These are phyloP conservation scores for Eragrostis nindensis DNA, from an alignment of 176 grass and related monocot genomes.

Conservation along the genomic window DNA sequence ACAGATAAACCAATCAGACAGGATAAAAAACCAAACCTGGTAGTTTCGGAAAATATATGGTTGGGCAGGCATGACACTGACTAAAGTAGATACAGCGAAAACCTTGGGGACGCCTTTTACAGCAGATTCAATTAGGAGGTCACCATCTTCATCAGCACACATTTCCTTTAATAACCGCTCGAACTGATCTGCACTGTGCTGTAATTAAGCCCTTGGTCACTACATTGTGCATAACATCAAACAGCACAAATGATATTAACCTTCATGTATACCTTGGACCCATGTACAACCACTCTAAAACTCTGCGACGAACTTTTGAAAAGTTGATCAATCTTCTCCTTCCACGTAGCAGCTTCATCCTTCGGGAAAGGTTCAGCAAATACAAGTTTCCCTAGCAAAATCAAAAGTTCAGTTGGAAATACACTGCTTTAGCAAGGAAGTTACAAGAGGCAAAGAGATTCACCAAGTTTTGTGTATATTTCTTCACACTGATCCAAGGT, in stretches of 20 bases:
- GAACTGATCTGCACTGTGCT: conserved; percentile 99
- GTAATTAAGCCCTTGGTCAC: conserved; percentile 50
- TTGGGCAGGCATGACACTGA: conserved; percentile 92
- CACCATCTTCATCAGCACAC: conserved; percentile 93
- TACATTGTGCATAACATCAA: conserved; percentile 28
- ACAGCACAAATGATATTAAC: not conserved
- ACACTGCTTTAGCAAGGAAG: conserved; percentile 26
- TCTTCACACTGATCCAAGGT: conserved; percentile 95
- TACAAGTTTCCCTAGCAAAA: conserved; percentile 90
- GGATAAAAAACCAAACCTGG: conserved; percentile 66
- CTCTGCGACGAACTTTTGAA: conserved; percentile 99
- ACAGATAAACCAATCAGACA: conserved; percentile 3
- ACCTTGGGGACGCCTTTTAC: conserved; percentile 95
- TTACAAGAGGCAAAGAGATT: conserved; percentile 41
- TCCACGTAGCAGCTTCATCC: conserved; percentile 94
- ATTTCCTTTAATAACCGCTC: conserved; percentile 93
- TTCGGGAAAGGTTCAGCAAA: conserved; percentile 95
- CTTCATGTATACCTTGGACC: conserved; percentile 78
- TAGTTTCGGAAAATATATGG: conserved; percentile 97
- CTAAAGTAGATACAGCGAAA: conserved; percentile 94
- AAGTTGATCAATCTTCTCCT: conserved; percentile 91
- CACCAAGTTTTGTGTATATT: conserved; percentile 98
- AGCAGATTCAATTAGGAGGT: conserved; percentile 96
- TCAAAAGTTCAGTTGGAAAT: conserved; percentile 42
- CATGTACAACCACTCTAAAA: conserved; percentile 99